Conservation (phyloP, 2,329 filamentous ascomycete genomes). For the Drechslerella coelobrocha region DNA sequence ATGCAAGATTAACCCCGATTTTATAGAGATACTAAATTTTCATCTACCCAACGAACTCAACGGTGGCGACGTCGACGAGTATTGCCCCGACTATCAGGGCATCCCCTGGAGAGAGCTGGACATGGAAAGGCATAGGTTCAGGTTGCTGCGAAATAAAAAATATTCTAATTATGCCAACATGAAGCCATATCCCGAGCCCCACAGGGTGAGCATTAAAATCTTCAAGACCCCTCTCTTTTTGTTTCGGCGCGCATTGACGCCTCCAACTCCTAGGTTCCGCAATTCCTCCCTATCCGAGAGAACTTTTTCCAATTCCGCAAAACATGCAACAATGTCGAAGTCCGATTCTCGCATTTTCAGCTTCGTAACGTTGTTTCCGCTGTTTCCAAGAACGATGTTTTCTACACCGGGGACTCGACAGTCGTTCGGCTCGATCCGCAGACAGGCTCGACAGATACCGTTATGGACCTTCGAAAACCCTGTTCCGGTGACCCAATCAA, state of each 20-base stretch:
- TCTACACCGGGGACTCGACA: constrained; percentile 64
- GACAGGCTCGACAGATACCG: constrained; percentile 58
- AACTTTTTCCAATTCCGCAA: constrained; percentile 67
- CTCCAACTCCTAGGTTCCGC: constrained; percentile 27
- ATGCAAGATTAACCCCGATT: constrained; percentile 47
- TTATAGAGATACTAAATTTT: constrained; percentile 40
- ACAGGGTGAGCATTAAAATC: constrained; percentile 47
- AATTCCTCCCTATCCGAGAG: constrained; percentile 46
- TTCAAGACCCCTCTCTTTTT: neutral
- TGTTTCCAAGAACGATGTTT: constrained; percentile 65
- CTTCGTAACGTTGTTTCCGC: constrained; percentile 69
- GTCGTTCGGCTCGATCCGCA: constrained; percentile 65
- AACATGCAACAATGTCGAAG: constrained; percentile 65
- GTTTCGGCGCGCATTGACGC: constrained; percentile 1
- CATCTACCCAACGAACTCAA: constrained; percentile 52
- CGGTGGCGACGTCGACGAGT: constrained; percentile 49
- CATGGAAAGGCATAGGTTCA: constrained; percentile 50
- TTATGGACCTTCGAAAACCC: constrained; percentile 52
- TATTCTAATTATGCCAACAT: constrained; percentile 54
- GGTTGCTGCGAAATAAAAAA: constrained; percentile 50
- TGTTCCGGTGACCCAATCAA: constrained; percentile 51
- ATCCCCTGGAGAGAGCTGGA: constrained; percentile 53
- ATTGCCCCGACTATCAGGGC: constrained; percentile 53
- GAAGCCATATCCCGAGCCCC: constrained; percentile 50
- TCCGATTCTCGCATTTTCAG: constrained; percentile 70